Evolutionary conservation across 331 rosid species (phyloP).

Genomic region (Pyracantha coccinea): DNA sequence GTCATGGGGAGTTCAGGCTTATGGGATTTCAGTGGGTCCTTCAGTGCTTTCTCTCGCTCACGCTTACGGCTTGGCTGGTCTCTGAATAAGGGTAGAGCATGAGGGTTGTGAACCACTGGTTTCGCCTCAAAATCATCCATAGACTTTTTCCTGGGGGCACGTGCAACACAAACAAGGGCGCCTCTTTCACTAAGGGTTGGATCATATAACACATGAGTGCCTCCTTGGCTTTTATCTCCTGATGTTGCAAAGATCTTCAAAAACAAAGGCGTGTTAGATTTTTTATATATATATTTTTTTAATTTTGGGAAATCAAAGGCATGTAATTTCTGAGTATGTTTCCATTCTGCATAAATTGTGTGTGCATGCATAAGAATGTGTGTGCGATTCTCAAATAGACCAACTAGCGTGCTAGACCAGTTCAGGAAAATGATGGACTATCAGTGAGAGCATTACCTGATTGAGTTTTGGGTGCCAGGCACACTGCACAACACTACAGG

Average conservation of each 20-base stretch:
- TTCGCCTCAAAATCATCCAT: constrained; percentile 82
- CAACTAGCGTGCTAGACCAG: neutral
- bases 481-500: constrained; percentile 82
- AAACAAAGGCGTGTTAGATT: constrained; percentile 1
- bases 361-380: neutral
- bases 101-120: constrained; percentile 93
- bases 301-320: neutral
- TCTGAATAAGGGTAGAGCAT: constrained; percentile 80
- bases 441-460: constrained; percentile 48
- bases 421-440: constrained; percentile 1
- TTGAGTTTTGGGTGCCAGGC: constrained; percentile 92
- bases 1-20: constrained; percentile 94
- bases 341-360: neutral
- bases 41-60: constrained; percentile 69
- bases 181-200: constrained; percentile 88
- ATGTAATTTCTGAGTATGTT: neutral
- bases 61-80: constrained; percentile 95
- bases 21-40: constrained; percentile 91
- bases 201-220: constrained; percentile 78
- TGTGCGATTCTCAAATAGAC: neutral
- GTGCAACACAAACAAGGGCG: constrained; percentile 95
- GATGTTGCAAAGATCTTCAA: constrained; percentile 73
- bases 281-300: neutral
- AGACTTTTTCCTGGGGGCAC: constrained; percentile 91
- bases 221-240: constrained; percentile 94